These are phyloP conservation scores for Takakia lepidozioides DNA, from an alignment of 225 moss, liverwort and hornwort species.

Conservation along the genomic window DNA sequence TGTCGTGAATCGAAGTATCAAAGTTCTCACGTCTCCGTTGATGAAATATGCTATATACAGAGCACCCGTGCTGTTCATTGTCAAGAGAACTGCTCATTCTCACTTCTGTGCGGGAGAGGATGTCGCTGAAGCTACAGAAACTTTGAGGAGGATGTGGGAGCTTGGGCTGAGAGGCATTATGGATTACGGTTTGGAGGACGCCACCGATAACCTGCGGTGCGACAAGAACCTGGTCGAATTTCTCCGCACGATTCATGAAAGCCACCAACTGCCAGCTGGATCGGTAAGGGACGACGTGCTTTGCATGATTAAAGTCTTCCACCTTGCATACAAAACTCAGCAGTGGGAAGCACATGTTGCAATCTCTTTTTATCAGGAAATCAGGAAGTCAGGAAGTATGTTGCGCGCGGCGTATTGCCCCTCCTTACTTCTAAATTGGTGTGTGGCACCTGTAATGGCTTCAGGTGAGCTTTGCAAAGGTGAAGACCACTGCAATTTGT, in stretches of 20 bases:
- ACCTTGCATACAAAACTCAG: no score
- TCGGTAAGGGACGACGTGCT: conserved; percentile 16
- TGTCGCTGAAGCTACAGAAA: conserved; percentile 55
- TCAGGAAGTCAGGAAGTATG: no score
- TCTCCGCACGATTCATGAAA: conserved; percentile 49
- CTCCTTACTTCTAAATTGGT: no score
- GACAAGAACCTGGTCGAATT: conserved; percentile 54
- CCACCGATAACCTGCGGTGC: conserved; percentile 61
- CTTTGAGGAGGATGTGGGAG: conserved; percentile 78
- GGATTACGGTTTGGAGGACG: conserved; percentile 90
- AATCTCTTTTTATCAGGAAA: no score
- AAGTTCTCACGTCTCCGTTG: conserved; percentile 59
- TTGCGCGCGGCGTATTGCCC: no score
- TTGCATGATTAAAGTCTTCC: no score
- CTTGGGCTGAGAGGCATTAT: conserved; percentile 66
- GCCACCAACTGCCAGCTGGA: conserved; percentile 56
- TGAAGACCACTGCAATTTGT: conserved; percentile 86
- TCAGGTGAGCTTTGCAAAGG: conserved; percentile 71
- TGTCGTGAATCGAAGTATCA: conserved; percentile 64
- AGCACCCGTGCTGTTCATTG: conserved; percentile 45
- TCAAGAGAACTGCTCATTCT: conserved; percentile 71
- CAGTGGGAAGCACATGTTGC: no score
- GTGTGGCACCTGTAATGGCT: not conserved
- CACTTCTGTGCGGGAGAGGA: conserved; percentile 89
- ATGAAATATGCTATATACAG: conserved; percentile 47